Conservation (phyloP, 768 basidiomycete species). For the Brasilioporus rufonigricans region DNA sequence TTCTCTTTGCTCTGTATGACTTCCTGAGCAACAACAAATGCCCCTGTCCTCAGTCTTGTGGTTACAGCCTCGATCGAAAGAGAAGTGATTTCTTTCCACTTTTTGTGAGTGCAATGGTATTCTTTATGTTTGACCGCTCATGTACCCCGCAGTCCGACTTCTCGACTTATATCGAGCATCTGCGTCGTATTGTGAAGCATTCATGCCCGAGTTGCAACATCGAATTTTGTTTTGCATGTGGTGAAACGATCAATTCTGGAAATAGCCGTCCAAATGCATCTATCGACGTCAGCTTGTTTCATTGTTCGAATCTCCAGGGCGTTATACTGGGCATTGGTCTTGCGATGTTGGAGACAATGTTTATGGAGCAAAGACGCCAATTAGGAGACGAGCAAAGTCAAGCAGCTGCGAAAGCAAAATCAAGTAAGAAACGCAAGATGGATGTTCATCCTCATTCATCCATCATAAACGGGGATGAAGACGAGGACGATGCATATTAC, state of each 20-base stretch:
- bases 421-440: slow-evolving; percentile 42
- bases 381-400: slow-evolving; percentile 25
- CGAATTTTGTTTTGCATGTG: slow-evolving; percentile 73
- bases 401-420: slow-evolving; percentile 28
- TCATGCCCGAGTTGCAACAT: slow-evolving; percentile 61
- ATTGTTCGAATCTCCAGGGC: slow-evolving; percentile 88
- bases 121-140: slow-evolving; percentile 10
- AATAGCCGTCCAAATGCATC: slow-evolving; percentile 44
- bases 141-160: slow-evolving; percentile 59
- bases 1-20: slow-evolving; percentile 82
- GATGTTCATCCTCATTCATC: slow-evolving; percentile 26
- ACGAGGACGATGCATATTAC: slow-evolving; percentile 53
- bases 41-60: slow-evolving; percentile 76
- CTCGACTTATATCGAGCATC: slow-evolving; percentile 60
- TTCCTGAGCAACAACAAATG: slow-evolving; percentile 63
- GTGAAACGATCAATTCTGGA: slow-evolving; percentile 54
- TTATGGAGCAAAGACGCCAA: slow-evolving; percentile 51
- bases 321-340: slow-evolving; percentile 89
- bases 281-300: slow-evolving; percentile 66
- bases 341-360: slow-evolving; percentile 77
- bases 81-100: slow-evolving; percentile 82
- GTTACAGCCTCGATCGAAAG: slow-evolving; percentile 53
- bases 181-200: slow-evolving; percentile 55
- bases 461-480: slow-evolving; percentile 39
- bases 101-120: slow-evolving; percentile 53